Base-by-base conservation (phyloP, 257 asterid species). In the Lantana camara region DNA sequence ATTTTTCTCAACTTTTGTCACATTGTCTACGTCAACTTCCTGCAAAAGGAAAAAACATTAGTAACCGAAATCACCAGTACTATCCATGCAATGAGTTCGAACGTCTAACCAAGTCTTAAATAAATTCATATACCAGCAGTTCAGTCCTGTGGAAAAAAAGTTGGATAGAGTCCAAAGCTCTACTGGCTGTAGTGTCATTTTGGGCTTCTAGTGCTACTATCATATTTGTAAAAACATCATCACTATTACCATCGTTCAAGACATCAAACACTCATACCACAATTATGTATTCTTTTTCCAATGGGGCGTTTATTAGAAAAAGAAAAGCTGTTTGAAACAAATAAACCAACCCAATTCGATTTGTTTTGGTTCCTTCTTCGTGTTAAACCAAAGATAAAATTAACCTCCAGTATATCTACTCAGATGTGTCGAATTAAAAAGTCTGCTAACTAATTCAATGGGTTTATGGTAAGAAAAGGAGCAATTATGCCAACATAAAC, bases 71-170 rank as follows among this genome's bases (percentile, higher is more conserved):
- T 58, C 47, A 63, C 46, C 63, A 40, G 27, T 58, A 59, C 52
- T 63, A 57, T 57, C 57, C 72, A 38, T 38, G 60, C 80, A 64
- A 73, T 67, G 66, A 51, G 32, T 29, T 75, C 52, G 71, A 60
- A 59, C 83, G 68, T 68, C 60, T 76, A 77, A 79, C 79, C 73
- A 79, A 74, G 63, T 88, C 95, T 88, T 85, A 77, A 35, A 88
- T 85, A 88, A 79, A 77, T 44, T 76, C 79, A 83, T n/a, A 78
- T 75, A 85, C 86, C 96, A 88, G 78, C 88, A 77, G 79, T 83
- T 81, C 87, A 71, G 84, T 69, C 95, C 78, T 86, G 95, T 70
- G 80, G 85, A 77, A 83, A 72, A 82, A 64, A 52, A 79, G 72
- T 68, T 70, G 55, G 47, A 75, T 56, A 38, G 67, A 71, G 82